Percentiles rank a stretch among this genome's conserved stretches.
Conservation (phyloP, 306 rosid genomes). For the Vigna nakashimae region DNA sequence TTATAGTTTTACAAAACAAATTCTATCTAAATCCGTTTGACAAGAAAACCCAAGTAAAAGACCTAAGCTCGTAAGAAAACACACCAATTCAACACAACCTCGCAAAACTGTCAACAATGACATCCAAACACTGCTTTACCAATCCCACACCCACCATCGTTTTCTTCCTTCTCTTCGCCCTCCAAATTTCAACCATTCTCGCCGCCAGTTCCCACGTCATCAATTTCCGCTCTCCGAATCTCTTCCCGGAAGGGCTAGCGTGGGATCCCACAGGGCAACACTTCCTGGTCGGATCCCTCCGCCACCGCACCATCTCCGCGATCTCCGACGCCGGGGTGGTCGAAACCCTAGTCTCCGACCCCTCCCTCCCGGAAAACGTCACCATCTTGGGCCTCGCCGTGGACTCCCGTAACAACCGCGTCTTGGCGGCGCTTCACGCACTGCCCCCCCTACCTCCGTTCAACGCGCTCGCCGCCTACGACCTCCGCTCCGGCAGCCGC, state of each 20-base stretch:
- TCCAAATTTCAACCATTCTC: constrained; percentile 7
- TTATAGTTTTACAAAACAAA: too few species aligned
- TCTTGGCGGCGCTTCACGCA: constrained; percentile 75
- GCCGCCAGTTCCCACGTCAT: constrained; percentile 61
- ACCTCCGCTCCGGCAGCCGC: constrained; percentile 61
- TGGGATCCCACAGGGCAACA: constrained; percentile 77
- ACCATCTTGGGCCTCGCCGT: constrained; percentile 70
- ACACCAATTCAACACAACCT: background rate
- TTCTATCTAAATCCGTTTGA: background rate
- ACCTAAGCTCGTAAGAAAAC: background rate
- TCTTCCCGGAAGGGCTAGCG: constrained; percentile 74
- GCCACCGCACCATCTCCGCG: constrained; percentile 59
- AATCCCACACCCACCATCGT: constrained; percentile 39
- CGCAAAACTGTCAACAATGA: background rate
- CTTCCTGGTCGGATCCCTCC: constrained; percentile 71
- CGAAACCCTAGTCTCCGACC: constrained; percentile 70
- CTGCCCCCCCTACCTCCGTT: constrained; percentile 51
- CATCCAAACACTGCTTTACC: constrained; percentile 47
- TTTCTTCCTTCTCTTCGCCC: constrained; percentile 35
- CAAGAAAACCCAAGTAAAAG: background rate
- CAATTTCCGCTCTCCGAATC: constrained; percentile 75
- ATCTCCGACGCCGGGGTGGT: constrained; percentile 78
- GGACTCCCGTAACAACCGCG: constrained; percentile 63
- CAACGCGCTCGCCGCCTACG: constrained; percentile 82
- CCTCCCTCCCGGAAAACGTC: constrained; percentile 69